Percentiles rank a stretch among this genome's conserved stretches.
These are phyloP conservation scores for Wallacemonas sp. DNA, from an alignment of 208 protist genomes.

Conservation along the genomic window DNA sequence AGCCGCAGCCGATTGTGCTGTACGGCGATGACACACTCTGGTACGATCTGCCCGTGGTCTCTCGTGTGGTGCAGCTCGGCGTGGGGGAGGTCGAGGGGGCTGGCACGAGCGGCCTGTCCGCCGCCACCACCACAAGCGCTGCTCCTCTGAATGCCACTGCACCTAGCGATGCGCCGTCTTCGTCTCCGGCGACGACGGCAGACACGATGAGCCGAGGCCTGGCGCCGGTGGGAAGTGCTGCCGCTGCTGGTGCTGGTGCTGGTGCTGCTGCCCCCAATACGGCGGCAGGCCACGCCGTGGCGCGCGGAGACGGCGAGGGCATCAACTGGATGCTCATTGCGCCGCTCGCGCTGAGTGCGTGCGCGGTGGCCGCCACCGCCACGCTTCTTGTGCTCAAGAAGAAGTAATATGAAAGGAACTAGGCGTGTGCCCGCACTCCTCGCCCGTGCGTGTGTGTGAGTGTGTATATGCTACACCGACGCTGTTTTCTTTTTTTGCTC, in stretches of 20 bases:
- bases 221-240: too few species aligned
- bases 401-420: slow-evolving; percentile 14
- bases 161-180: too few species aligned
- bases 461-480: too few species aligned
- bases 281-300: neutral
- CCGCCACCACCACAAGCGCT: too few species aligned
- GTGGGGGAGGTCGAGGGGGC: neutral
- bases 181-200: too few species aligned
- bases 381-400: slow-evolving; percentile 27
- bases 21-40: slow-evolving; percentile 73
- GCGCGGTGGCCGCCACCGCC: slow-evolving; percentile 29
- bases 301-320: slow-evolving; percentile 1
- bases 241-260: neutral
- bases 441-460: too few species aligned
- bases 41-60: slow-evolving; percentile 73
- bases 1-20: slow-evolving; percentile 72
- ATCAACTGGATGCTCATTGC: slow-evolving; percentile 30
- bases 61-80: slow-evolving; percentile 39
- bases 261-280: neutral
- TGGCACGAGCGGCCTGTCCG: too few species aligned
- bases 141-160: too few species aligned
- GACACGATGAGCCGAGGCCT: too few species aligned
- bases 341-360: slow-evolving; percentile 30
- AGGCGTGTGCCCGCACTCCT: too few species aligned
- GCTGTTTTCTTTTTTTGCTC: neutral